Evolutionary conservation across 495 filamentous ascomycete species (phyloP).

Genomic region (Halenospora varia): DNA sequence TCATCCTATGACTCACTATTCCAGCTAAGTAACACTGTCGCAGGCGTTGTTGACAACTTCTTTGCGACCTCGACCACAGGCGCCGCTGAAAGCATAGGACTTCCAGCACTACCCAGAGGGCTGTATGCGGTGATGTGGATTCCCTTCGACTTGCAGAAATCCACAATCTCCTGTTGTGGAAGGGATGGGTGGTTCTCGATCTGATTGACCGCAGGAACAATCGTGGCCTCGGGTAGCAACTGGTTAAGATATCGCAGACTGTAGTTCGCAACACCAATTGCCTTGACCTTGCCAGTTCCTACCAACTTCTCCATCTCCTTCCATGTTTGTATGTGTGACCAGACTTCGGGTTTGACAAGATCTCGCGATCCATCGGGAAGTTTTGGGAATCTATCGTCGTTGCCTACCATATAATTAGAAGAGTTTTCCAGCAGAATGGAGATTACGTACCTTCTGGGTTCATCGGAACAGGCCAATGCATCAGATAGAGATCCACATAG

Average conservation of each 20-base stretch:
- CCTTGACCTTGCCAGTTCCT: slow-evolving; percentile 61
- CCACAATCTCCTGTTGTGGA: slow-evolving; percentile 83
- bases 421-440: slow-evolving; percentile 10
- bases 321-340: slow-evolving; percentile 72
- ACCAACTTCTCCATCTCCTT: slow-evolving; percentile 74
- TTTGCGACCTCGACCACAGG: slow-evolving; percentile 65
- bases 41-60: slow-evolving; percentile 59
- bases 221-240: slow-evolving; percentile 58
- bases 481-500: slow-evolving; percentile 78
- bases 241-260: slow-evolving; percentile 67
- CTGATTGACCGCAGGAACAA: slow-evolving; percentile 83
- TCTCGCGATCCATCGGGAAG: slow-evolving; percentile 66
- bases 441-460: slow-evolving; percentile 55
- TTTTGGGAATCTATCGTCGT: slow-evolving; percentile 73
- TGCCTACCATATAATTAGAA: slow-evolving; percentile 33
- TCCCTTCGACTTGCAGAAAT: slow-evolving; percentile 67
- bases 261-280: slow-evolving; percentile 85
- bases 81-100: slow-evolving; percentile 65
- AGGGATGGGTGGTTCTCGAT: slow-evolving; percentile 84
- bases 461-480: slow-evolving; percentile 83
- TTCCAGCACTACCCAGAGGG: slow-evolving; percentile 73
- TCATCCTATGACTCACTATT: slow-evolving; percentile 45
- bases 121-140: slow-evolving; percentile 76
- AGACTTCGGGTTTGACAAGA: slow-evolving; percentile 46
- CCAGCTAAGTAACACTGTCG: slow-evolving; percentile 67